Evolutionary conservation across 2,329 filamentous ascomycete genomes (phyloP).

Genomic region (Exophiala sideris): DNA sequence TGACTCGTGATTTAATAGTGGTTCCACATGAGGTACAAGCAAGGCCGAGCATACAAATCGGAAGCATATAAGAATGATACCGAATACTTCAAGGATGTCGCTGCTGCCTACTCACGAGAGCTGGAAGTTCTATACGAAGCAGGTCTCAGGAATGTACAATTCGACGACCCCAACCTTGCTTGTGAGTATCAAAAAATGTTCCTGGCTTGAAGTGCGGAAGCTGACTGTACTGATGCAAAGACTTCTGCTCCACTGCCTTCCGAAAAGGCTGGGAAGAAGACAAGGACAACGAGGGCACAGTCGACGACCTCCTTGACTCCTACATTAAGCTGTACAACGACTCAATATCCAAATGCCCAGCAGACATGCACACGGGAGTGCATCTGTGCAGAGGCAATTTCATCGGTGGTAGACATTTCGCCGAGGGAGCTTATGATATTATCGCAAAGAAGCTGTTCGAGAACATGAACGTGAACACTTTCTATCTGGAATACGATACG

Average conservation of each 20-base stretch:
- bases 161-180: constrained; percentile 59
- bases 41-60: constrained; percentile 55
- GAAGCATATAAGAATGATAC: constrained; percentile 56
- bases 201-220: background rate
- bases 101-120: constrained; percentile 63
- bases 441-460: constrained; percentile 62
- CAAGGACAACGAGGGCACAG: constrained; percentile 59
- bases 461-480: constrained; percentile 57
- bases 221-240: constrained; percentile 35
- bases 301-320: constrained; percentile 65
- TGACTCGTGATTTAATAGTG: constrained; percentile 38
- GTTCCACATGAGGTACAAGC: constrained; percentile 63
- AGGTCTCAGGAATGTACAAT: constrained; percentile 58
- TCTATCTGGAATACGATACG: constrained; percentile 64
- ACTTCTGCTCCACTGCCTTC: constrained; percentile 67
- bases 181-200: constrained; percentile 43
- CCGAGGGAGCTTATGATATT: constrained; percentile 60
- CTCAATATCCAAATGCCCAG: constrained; percentile 56
- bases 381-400: constrained; percentile 66
- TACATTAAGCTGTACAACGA: constrained; percentile 72
- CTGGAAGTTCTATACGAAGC: constrained; percentile 56
- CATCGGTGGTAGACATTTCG: constrained; percentile 58
- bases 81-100: constrained; percentile 64
- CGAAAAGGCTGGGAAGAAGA: constrained; percentile 64
- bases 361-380: constrained; percentile 68